These are phyloP conservation scores for Lasiodiplodia gonubiensis DNA, from an alignment of 2,329 filamentous ascomycete genomes.

Conservation along the genomic window DNA sequence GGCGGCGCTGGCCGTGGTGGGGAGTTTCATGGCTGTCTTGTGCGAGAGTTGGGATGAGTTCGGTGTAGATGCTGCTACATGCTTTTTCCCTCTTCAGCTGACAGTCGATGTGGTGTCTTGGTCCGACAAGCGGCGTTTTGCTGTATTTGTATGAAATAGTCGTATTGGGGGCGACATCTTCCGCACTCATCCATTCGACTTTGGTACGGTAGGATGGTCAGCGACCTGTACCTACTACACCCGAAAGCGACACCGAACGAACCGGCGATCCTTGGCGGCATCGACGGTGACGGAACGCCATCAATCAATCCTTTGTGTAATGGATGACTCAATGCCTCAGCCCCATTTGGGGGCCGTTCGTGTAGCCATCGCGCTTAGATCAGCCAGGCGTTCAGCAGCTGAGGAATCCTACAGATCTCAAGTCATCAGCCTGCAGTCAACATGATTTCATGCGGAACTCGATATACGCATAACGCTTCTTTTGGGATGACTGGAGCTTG, in stretches of 20 bases:
- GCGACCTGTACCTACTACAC: background rate
- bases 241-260: background rate
- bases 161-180: background rate
- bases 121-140: background rate
- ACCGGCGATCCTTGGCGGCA: no score
- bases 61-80: background rate
- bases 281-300: no score
- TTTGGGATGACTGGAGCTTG: background rate
- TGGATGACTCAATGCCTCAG: background rate
- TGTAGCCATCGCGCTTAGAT: background rate
- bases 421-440: background rate
- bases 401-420: background rate
- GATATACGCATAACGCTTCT: background rate
- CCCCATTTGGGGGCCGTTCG: background rate
- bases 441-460: background rate
- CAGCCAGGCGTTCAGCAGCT: background rate
- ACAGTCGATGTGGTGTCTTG: background rate
- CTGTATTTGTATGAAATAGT: background rate
- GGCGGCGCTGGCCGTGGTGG: background rate
- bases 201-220: background rate
- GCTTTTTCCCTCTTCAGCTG: background rate
- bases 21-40: background rate
- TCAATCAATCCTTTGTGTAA: no score
- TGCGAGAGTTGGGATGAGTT: background rate
- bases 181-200: background rate